These are phyloP conservation scores for Aspergillus novofumigatus DNA, from an alignment of 2,329 filamentous ascomycete species.

Conservation along the genomic window DNA sequence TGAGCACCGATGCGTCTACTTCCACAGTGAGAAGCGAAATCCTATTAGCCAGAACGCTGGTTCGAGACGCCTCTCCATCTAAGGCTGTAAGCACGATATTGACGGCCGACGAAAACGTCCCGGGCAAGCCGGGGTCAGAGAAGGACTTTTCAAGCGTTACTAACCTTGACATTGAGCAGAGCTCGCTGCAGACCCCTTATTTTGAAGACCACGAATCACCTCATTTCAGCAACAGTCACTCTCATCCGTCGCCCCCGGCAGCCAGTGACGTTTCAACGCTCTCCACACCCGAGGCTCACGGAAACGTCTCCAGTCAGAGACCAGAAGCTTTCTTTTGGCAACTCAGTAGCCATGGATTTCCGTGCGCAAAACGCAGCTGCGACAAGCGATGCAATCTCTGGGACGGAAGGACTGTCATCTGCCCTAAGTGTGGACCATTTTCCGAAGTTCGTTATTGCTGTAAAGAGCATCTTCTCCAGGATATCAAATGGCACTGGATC, in stretches of 20 bases:
- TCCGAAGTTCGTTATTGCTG: constrained; percentile 38
- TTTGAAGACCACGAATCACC: not conserved
- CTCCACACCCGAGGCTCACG: constrained; percentile 14
- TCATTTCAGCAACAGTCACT: not conserved
- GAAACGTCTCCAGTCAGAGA: constrained; percentile 7
- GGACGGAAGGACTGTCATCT: constrained; percentile 32
- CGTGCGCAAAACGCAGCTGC: constrained; percentile 26
- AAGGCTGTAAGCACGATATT: constrained; percentile 8
- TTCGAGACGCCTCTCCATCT: constrained; percentile 3
- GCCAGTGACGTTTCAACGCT: not conserved
- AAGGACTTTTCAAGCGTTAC: not conserved
- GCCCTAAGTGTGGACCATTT: constrained; percentile 38
- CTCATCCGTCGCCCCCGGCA: constrained; percentile 1
- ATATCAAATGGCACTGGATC: constrained; percentile 35
- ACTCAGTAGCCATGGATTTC: constrained; percentile 50
- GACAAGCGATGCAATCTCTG: constrained; percentile 26
- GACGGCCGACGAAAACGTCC: not conserved
- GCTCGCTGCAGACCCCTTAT: not conserved
- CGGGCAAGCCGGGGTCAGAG: not conserved
- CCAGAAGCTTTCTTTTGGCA: constrained; percentile 30
- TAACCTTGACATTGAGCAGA: not conserved
- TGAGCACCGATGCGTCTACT: not conserved
- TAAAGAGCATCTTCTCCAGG: constrained; percentile 31
- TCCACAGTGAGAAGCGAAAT: not conserved
- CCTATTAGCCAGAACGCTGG: not conserved